Base-by-base conservation (phyloP, 202 grass and related monocot species). In the Setaria italica region DNA sequence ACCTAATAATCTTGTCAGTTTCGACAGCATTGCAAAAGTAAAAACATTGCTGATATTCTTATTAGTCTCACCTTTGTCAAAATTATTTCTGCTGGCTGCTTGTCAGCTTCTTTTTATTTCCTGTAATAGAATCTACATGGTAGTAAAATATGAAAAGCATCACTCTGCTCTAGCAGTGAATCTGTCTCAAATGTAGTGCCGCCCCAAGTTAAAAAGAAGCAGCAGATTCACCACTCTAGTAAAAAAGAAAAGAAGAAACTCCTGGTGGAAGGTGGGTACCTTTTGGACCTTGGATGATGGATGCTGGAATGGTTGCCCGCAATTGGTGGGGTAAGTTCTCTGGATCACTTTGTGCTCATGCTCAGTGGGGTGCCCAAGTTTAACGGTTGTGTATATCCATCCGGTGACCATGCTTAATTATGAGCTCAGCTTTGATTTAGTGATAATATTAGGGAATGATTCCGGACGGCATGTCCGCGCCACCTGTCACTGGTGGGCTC, bases 381-480 rank as follows among this genome's bases (percentile, higher is more conserved):
- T 82, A 85, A 85, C 71, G 81, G 82, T 67, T 17, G 48, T 88
- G 77, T 81, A 85, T 77, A 81, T 88, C 76, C 53, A 72, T 85
- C 76, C 53, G 20, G 29, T 13, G 46, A 7, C 47, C 15, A 58
- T 55, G 46, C 37, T 43, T 77, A 74, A 41, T 53, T 53, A 72
- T 25, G 70, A 64, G 55, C 29, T 16, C 39, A 57, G 6, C 35
- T 70, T 71, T 25, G 43, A 70, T 82, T 82, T 87, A 51, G 56
- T 72, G 41, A 20, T 20, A 54, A 29, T 10, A 13, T 8, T 85
- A 66, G 32, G 4, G 17, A n/a, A 84, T 57, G 45, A 81, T 65
- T 35, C 15, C 37, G 20, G 75, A 62, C 62, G 80, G 13, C 76
- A 25, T 54, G 45, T 35, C 14, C 32, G 2, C 8, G 53, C 85